Evolutionary conservation across 2,329 filamentous ascomycete genomes (phyloP).

Genomic region (Pseudocercospora musae): DNA sequence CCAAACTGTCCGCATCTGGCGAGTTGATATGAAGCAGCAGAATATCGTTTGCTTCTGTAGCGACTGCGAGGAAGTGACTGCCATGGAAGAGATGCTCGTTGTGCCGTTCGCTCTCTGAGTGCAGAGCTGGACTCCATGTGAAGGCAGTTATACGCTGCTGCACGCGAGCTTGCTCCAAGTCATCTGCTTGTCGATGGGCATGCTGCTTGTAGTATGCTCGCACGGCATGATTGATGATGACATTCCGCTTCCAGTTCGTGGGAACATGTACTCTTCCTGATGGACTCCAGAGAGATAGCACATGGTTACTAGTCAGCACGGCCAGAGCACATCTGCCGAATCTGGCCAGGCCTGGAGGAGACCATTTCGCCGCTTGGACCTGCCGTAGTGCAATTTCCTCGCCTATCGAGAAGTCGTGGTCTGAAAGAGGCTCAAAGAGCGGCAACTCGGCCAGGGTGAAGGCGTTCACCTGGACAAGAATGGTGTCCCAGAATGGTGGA

Average conservation of each 20-base stretch:
- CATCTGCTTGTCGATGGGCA: slow-evolving; percentile 19
- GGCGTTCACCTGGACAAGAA: slow-evolving; percentile 48
- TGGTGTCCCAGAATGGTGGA: slow-evolving; percentile 35
- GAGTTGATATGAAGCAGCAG: slow-evolving; percentile 38
- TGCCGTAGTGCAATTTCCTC: slow-evolving; percentile 56
- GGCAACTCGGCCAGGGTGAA: slow-evolving; percentile 52
- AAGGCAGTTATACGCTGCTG: slow-evolving; percentile 42
- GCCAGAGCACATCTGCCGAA: slow-evolving; percentile 54
- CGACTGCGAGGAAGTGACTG: slow-evolving; percentile 36
- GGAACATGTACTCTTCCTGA: slow-evolving; percentile 41
- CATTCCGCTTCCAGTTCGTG: slow-evolving; percentile 50
- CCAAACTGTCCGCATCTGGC: slow-evolving; percentile 34
- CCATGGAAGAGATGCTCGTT: slow-evolving; percentile 8
- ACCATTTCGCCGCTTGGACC: slow-evolving; percentile 55
- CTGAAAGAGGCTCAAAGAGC: slow-evolving; percentile 44
- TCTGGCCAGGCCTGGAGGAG: slow-evolving; percentile 53
- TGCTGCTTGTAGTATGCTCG: slow-evolving; percentile 38
- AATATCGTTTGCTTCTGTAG: slow-evolving; percentile 44
- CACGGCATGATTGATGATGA: slow-evolving; percentile 53
- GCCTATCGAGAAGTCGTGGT: slow-evolving; percentile 53
- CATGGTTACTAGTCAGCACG: slow-evolving; percentile 55
- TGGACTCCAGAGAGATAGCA: slow-evolving; percentile 56
- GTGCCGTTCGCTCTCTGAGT: slow-evolving; percentile 6
- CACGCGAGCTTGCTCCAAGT: slow-evolving; percentile 26
- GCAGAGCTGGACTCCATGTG: slow-evolving; percentile 37